Evolutionary conservation across 2,329 filamentous ascomycete genomes (phyloP).

Genomic region (Fusarium pseudoanthophilum): DNA sequence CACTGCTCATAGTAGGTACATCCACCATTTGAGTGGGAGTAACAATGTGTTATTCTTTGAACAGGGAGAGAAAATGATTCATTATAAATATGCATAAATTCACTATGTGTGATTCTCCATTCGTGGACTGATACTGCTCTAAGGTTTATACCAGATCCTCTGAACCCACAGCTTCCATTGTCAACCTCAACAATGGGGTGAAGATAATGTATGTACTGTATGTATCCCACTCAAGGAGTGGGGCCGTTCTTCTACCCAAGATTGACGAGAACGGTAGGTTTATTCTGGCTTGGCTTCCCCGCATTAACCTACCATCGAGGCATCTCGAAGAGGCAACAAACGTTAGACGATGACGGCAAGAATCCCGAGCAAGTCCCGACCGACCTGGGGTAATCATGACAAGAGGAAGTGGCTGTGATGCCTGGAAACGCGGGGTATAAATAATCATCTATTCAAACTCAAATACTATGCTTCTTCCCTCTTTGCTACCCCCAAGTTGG

Average conservation of each 20-base stretch:
- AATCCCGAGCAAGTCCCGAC: constrained; percentile 26
- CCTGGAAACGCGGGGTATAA: constrained; percentile 25
- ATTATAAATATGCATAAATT: neutral
- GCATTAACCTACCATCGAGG: constrained; percentile 20
- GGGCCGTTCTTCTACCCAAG: neutral
- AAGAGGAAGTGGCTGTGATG: constrained; percentile 12
- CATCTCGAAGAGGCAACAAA: constrained; percentile 24
- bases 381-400: neutral
- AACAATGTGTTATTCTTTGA: no score
- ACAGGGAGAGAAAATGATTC: neutral
- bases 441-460: neutral
- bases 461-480: neutral
- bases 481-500: neutral
- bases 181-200: neutral
- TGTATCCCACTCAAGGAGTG: neutral
- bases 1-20: neutral
- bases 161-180: no score
- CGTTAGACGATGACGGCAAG: constrained; percentile 1
- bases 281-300: constrained; percentile 19
- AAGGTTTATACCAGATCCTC: neutral
- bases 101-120: neutral
- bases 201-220: neutral
- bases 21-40: neutral
- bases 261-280: constrained; percentile 3
- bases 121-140: neutral